A percentile compares a stretch with the other conserved stretches of the same genome.
Conservation (phyloP, 2,329 filamentous ascomycete species). For the Cordyceps farinosa region DNA sequence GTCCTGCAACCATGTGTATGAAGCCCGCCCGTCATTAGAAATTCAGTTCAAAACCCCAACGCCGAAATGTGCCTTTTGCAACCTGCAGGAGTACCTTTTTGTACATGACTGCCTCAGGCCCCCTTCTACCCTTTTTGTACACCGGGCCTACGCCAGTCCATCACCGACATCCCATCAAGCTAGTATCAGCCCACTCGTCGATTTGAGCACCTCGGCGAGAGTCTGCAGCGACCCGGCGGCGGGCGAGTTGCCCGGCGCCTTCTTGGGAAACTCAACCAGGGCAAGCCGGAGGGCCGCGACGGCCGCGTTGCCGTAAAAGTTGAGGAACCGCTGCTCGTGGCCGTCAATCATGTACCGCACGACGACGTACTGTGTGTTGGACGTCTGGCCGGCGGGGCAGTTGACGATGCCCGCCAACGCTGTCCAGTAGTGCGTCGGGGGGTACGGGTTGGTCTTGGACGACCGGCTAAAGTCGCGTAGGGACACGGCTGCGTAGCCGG, state of each 20-base stretch:
- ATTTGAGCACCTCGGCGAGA: slow-evolving; percentile 50
- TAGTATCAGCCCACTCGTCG: slow-evolving; percentile 48
- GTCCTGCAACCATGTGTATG: not conserved
- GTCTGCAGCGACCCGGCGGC: slow-evolving; percentile 52
- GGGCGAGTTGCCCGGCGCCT: slow-evolving; percentile 43
- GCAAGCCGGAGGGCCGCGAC: slow-evolving; percentile 67
- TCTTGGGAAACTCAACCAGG: slow-evolving; percentile 68
- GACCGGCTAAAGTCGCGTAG: slow-evolving; percentile 76
- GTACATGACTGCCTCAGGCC: not conserved
- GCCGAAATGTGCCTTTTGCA: not conserved
- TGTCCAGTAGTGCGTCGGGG: slow-evolving; percentile 78
- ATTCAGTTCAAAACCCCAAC: not conserved
- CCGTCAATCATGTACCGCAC: slow-evolving; percentile 69
- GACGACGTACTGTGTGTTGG: slow-evolving; percentile 70
- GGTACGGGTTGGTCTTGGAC: slow-evolving; percentile 68
- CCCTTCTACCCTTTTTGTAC: not conserved
- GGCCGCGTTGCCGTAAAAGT: slow-evolving; percentile 75
- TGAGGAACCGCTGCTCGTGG: slow-evolving; percentile 70
- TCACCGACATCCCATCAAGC: slow-evolving; percentile 22
- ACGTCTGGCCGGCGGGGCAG: slow-evolving; percentile 62
- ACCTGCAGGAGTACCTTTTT: not conserved
- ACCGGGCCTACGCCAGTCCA: not conserved
- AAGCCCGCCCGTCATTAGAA: not conserved
- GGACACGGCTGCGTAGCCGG: slow-evolving; percentile 78
- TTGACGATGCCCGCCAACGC: slow-evolving; percentile 73